Conservation (phyloP, 352 stramenopile species). For the Globisporangium yorkense region DNA sequence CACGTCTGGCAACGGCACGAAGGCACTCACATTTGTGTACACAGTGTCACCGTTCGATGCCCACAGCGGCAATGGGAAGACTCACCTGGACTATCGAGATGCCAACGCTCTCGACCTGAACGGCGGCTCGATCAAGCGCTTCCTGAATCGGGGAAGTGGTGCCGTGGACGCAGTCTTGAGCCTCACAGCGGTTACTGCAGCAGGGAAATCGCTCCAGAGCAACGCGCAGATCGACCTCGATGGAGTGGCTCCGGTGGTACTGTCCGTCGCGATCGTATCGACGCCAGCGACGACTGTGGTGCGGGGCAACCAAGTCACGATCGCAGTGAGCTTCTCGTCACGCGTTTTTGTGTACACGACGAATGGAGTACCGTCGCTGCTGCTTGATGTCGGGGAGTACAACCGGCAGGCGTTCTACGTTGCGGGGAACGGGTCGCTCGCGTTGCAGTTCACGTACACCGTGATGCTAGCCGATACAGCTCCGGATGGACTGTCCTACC, state of each 20-base stretch:
- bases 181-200: constrained; percentile 26
- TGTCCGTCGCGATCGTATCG: constrained; percentile 30
- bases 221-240: constrained; percentile 57
- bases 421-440: constrained; percentile 40
- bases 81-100: constrained; percentile 64
- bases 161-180: constrained; percentile 27
- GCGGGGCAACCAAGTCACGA: constrained; percentile 34
- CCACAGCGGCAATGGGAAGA: constrained; percentile 29
- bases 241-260: constrained; percentile 38
- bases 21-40: constrained; percentile 68
- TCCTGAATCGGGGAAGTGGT: constrained; percentile 18
- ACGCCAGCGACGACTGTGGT: constrained; percentile 31
- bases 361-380: constrained; percentile 46
- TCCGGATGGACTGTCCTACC: constrained; percentile 43
- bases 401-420: constrained; percentile 60
- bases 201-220: constrained; percentile 31
- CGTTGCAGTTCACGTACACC: constrained; percentile 58
- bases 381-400: constrained; percentile 49
- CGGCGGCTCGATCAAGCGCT: constrained; percentile 50
- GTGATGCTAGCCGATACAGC: constrained; percentile 59
- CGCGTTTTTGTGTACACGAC: constrained; percentile 50
- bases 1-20: constrained; percentile 50
- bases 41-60: constrained; percentile 58
- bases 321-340: constrained; percentile 61
- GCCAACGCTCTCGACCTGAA: constrained; percentile 57